Evolutionary conservation across 1,284 basidiomycete species (phyloP), one percentile per base, ranked within the genome.

Genomic region (Stygiomarasmius scandens): DNA sequence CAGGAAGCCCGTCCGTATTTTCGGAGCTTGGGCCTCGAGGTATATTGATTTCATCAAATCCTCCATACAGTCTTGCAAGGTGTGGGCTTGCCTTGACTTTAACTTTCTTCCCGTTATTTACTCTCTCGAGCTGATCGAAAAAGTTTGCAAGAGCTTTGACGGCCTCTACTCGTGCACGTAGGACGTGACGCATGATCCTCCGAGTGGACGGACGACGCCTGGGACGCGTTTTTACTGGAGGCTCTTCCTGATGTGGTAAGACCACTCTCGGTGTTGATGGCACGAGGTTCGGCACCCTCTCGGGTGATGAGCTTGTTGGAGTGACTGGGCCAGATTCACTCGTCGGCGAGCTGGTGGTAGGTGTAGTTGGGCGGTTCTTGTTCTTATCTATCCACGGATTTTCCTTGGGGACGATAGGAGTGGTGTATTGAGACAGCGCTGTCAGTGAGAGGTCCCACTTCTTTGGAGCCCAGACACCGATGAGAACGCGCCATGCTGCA

Each of bases 391-490:
- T 73, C 89, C 89, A 93, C 2, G 81, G 83, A 64, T 80, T 93
- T 63, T 82, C 81, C 4, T 86, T 81, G 1, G 89, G 90, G 14
- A 79, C 76, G 20, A 73, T 71, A 9, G 89, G 88, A 12, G 80
- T 83, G 8, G 82, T 89, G 70, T 93, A 95, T 56, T 85, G 85
- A n/a, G 87, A 81, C 41, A 96, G 78, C 8, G 87, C 86, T 22
- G 79, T 64, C 19, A 86, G 66, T 2, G 90, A 84, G 55, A 95
- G 77, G 63, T 96, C 94, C 82, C 86, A 92, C 43, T 76, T 77
- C 67, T 86, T 87, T 9, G 95, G 93, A 2, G 84, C 81, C 95
- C 95, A 97, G 11, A 96, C 86, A 12, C 94, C 95, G 61, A 96
- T 84, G 12, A 97, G 80, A 16, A 96, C 85, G 52, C 93, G 87